Conservation (phyloP, 1,139 yeast species). For the Geotrichum restrictum region DNA sequence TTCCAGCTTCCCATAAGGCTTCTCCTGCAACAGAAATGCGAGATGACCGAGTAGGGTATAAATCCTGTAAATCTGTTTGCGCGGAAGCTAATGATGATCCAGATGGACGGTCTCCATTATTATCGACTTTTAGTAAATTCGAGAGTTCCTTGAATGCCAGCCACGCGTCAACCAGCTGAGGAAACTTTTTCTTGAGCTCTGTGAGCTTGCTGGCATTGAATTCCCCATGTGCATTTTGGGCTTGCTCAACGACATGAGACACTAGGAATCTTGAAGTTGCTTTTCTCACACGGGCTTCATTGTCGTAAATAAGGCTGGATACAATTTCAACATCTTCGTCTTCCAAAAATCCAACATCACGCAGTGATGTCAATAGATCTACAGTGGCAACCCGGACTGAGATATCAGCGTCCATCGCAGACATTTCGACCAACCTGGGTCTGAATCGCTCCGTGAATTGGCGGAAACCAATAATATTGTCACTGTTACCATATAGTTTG, state of each 20-base stretch:
- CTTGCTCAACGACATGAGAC: constrained; percentile 26
- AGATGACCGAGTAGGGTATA: constrained; percentile 22
- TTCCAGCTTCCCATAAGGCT: constrained; percentile 26
- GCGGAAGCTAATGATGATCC: constrained; percentile 17
- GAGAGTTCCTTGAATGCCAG: constrained; percentile 28
- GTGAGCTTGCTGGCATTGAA: constrained; percentile 24
- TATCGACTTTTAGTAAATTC: constrained; percentile 20
- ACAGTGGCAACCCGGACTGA: constrained; percentile 54
- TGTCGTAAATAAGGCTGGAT: constrained; percentile 47
- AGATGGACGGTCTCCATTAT: constrained; percentile 21
- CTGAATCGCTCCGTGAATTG: constrained; percentile 72
- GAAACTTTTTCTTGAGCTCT: constrained; percentile 21
- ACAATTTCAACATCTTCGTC: constrained; percentile 46
- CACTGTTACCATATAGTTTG: constrained; percentile 46
- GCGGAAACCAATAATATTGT: constrained; percentile 48
- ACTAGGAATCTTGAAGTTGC: constrained; percentile 33
- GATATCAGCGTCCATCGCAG: constrained; percentile 49
- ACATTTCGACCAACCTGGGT: constrained; percentile 60
- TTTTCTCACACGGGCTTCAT: constrained; percentile 37
- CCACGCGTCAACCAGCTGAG: constrained; percentile 28
- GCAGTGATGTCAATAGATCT: constrained; percentile 53
- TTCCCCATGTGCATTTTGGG: constrained; percentile 21
- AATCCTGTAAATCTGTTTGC: constrained; percentile 19
- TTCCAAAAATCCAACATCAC: constrained; percentile 59
- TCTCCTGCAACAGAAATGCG: constrained; percentile 27